Base-by-base conservation (phyloP, 2,329 filamentous ascomycete genomes). In the Akanthomyces uredinophilus region DNA sequence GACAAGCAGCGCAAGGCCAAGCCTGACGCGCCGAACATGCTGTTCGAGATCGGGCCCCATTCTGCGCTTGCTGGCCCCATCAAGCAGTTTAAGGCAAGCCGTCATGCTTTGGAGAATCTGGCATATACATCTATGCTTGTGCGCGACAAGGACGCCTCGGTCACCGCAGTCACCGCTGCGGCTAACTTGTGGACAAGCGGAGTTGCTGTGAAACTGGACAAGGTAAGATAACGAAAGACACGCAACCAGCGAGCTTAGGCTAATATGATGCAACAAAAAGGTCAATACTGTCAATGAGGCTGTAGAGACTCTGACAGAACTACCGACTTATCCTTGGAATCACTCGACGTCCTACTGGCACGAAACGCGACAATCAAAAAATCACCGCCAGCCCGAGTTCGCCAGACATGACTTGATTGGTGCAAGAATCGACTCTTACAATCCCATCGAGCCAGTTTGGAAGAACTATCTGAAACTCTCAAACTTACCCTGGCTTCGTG, bases 401-500 rank as follows among this genome's bases (percentile, higher is more conserved):
- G 20, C 44, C n/a, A 47, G 8, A 13, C 44, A 47, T 10, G 44
- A 47, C 10, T 5, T 47, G 44, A 22, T 47, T n/a, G 44, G 44
- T 7, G 20, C 44, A n/a, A 4, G 20, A 22, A 47, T 22, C 20
- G 20, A 47, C 11, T 22, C n/a, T 2, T 13, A 47, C 6, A 13
- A 47, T 24, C 7, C 44, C 6, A 22, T 47, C n/a, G 11, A 47
- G 44, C 44, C 44, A 2, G 11, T 14, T 2, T 47, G 44, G 44
- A 8, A 13, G 20, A 47, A 47, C 5, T 47, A 13, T 3, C 44
- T 47, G 6, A 8, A 79, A 6, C 60, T 80, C 5, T 72, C 73
- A 0, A 80, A 83, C 67, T 78, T 80, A 52, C 79, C 80, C 0
- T 84, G 82, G 82, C 72, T 84, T 10, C 70, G 73, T 53, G 79